Percentiles rank a stretch among this genome's conserved stretches.
Evolutionary conservation across 305 asterid genomes (phyloP).

Genomic region (Salvia sclarea): DNA sequence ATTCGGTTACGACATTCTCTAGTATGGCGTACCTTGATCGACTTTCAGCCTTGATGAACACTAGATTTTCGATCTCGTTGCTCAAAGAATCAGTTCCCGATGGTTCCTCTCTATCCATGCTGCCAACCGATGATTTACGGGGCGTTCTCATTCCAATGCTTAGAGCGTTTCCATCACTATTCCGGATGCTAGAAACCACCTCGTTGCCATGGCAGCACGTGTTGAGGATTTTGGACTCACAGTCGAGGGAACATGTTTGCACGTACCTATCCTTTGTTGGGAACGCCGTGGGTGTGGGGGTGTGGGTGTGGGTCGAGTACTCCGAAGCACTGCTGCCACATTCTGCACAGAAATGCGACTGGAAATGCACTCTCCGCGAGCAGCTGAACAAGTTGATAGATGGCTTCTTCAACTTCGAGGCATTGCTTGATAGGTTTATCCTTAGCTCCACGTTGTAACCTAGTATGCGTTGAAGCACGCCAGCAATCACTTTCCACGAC

Average conservation of each 20-base stretch:
- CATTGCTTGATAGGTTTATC: constrained; percentile 40
- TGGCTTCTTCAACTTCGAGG: constrained; percentile 45
- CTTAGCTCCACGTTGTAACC: constrained; percentile 74
- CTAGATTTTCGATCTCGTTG: constrained; percentile 33
- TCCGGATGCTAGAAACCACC: constrained; percentile 50
- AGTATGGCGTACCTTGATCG: constrained; percentile 37
- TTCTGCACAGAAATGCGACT: constrained; percentile 42
- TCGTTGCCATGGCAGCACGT: constrained; percentile 50
- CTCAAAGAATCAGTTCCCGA: constrained; percentile 33
- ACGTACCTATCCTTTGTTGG: constrained; percentile 45
- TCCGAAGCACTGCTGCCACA: constrained; percentile 42
- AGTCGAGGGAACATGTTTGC: constrained; percentile 55
- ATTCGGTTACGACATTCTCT: no score
- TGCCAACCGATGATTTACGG: constrained; percentile 29
- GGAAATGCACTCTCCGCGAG: constrained; percentile 52
- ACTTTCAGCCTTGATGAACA: constrained; percentile 37
- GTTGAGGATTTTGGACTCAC: constrained; percentile 46
- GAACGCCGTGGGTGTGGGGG: constrained; percentile 41
- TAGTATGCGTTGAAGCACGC: constrained; percentile 57
- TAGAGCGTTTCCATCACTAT: constrained; percentile 63
- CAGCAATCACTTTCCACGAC: constrained; percentile 75
- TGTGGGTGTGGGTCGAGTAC: no score
- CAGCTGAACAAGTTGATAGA: constrained; percentile 61
- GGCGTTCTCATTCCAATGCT: constrained; percentile 48
- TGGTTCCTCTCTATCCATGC: constrained; percentile 26